phyloP scores from a whole-genome alignment of 495 filamentous ascomycete genomes.

The Annulohypoxylon nitens region DNA sequence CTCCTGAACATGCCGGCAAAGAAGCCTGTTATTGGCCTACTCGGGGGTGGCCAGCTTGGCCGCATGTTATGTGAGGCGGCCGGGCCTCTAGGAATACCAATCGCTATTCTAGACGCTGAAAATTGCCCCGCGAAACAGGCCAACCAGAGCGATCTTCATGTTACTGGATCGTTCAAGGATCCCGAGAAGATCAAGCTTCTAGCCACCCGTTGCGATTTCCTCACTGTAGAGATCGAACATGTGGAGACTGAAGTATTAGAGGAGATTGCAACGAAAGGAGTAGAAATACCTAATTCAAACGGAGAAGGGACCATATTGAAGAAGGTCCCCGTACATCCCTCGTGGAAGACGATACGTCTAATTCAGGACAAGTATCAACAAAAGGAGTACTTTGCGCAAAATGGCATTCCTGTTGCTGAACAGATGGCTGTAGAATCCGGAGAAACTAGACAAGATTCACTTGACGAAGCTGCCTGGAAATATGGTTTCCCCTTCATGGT shows the following conservation, averaged over 20 bases:
- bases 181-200: constrained; percentile 79
- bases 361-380: constrained; percentile 98
- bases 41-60: constrained; percentile 78
- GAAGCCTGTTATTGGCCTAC: constrained; percentile 40
- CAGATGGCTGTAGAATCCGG: constrained; percentile 70
- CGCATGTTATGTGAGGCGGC: constrained; percentile 96
- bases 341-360: constrained; percentile 86
- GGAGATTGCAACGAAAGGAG: constrained; percentile 74
- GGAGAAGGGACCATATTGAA: constrained; percentile 54
- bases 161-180: constrained; percentile 89
- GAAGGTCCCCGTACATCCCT: constrained; percentile 78
- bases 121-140: constrained; percentile 92
- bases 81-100: constrained; percentile 84
- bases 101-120: constrained; percentile 82
- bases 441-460: constrained; percentile 65
- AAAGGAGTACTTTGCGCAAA: constrained; percentile 80
- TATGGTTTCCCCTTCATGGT: constrained; percentile 94
- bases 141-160: constrained; percentile 77
- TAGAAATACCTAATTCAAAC: constrained; percentile 62
- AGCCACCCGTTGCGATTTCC: constrained; percentile 80
- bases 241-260: constrained; percentile 94
- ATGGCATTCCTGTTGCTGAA: constrained; percentile 77
- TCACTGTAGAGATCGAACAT: constrained; percentile 99
- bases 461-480: constrained; percentile 72
- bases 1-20: constrained; percentile 26